Evolutionary conservation across 352 stramenopile genomes (phyloP), one percentile per base, ranked within the genome.

Genomic region (Phytophthora hibernalis): DNA sequence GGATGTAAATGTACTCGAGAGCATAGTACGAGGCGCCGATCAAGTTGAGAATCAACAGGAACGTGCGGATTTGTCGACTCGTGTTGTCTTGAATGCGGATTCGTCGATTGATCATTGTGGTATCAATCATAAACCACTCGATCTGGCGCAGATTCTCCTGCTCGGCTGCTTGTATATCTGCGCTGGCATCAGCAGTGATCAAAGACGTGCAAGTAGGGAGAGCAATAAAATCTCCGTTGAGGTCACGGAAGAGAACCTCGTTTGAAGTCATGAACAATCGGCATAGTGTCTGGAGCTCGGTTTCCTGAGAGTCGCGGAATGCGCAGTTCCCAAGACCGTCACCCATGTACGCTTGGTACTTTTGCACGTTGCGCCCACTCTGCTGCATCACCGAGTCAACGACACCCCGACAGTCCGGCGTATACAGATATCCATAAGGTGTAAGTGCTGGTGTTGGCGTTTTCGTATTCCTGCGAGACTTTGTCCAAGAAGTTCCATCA

Each of bases 11-110:
- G 64, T 78, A 80, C 49, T 82, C 71, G 6, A 69, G 5, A 21
- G 68, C 68, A 24, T 80, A 82, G 31, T 69, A 74, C 5, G 48
- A 61, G 10, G 74, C 59, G 10, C 71, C 74, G n/a, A 77, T 61
- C 30, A 82, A 60, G 37, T 75, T 74, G 47, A 82, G 64, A 28
- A 80, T 57, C 8, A 82, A 52, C 18, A 79, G 35, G 31, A 72
- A 77, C 1, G 68, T 79, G 9, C 72, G 68, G 37, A 79, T 74
- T 50, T 79, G 72, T 10, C 72, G 68, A 45, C 72, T 79, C 20
- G 72, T 79, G 54, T 79, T 79, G 51, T 82, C 71, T 35, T 75
- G 71, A 26, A 82, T 80, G 18, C 64, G 74, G 13, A 77, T 72
- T 0, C 64, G 68, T 9, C 70, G 70, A 9, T 45, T 59, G 5